These are phyloP conservation scores for Mycena amicta DNA, from an alignment of 768 basidiomycete species.

Conservation along the genomic window DNA sequence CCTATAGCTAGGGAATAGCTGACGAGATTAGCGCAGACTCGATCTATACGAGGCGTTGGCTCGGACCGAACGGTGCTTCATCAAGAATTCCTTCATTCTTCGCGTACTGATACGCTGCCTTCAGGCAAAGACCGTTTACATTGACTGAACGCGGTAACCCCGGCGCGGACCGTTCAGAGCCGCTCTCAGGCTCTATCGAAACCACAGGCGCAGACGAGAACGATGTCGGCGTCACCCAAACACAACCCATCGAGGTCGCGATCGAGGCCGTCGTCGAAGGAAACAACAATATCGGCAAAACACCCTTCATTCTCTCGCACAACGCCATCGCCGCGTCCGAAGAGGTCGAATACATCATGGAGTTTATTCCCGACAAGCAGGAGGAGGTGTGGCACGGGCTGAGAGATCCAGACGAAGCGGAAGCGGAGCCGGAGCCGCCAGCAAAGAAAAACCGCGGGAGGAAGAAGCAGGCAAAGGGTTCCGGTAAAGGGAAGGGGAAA, in stretches of 20 bases:
- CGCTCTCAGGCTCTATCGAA: not conserved
- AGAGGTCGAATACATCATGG: not conserved
- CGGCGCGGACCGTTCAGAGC: not conserved
- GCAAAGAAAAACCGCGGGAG: not conserved
- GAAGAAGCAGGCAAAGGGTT: no score
- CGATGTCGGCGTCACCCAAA: no score
- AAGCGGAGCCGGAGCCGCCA: not conserved
- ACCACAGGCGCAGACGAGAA: not conserved
- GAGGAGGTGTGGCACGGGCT: not conserved
- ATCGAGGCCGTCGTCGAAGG: not conserved
- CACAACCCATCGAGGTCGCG: not conserved
- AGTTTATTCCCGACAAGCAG: not conserved
- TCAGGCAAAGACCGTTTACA: not conserved
- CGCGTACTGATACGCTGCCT: not conserved
- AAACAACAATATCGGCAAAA: not conserved
- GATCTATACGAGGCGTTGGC: not conserved
- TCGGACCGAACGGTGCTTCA: not conserved
- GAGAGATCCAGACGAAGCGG: no score
- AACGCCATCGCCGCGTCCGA: not conserved
- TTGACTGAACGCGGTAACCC: not conserved
- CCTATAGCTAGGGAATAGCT: not conserved
- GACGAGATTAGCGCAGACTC: not conserved
- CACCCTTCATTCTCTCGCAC: not conserved
- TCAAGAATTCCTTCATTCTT: not conserved
- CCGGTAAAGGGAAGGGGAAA: not conserved